A percentile compares a stretch with the other conserved stretches of the same genome.
These are phyloP conservation scores for Microcyclospora tardicrescens DNA, from an alignment of 2,329 filamentous ascomycete genomes.

Conservation along the genomic window DNA sequence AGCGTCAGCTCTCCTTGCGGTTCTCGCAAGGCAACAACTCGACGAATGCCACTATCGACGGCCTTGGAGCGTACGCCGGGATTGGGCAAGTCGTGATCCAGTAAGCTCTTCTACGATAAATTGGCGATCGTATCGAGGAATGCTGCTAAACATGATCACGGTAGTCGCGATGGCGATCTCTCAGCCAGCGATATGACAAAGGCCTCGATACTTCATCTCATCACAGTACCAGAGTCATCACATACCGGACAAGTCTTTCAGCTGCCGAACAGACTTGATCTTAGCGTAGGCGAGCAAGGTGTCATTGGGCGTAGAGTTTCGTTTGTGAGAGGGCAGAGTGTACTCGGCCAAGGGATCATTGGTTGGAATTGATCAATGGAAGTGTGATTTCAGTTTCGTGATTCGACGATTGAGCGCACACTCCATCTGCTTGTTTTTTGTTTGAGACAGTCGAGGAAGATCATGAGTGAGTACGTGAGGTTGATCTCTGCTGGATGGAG, in stretches of 20 bases:
- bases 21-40: conserved; percentile 3
- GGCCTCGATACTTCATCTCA: conserved; percentile 5
- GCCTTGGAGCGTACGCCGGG: conserved; percentile 1
- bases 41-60: conserved; percentile 9
- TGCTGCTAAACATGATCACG: too few species aligned
- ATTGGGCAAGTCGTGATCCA: conserved; percentile 10
- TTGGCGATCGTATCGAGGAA: too few species aligned
- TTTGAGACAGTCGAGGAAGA: too few species aligned
- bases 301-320: conserved; percentile 12
- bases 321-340: conserved; percentile 4
- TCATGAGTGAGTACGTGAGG: too few species aligned
- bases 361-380: conserved; percentile 11
- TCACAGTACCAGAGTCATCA: conserved; percentile 3
- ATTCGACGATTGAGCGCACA: too few species aligned
- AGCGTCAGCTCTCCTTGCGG: conserved; percentile 8
- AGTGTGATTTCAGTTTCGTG: too few species aligned
- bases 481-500: too few species aligned
- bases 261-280: conserved; percentile 6
- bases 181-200: not conserved
- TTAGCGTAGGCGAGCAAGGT: conserved; percentile 10
- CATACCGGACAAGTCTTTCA: conserved; percentile 3
- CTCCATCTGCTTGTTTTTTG: too few species aligned
- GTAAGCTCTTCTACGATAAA: conserved; percentile 3
- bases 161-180: conserved; percentile 11
- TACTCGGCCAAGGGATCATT: conserved; percentile 11